Percentiles rank a stretch among this genome's conserved stretches.
Conservation (phyloP, 352 stramenopile species). For the Pythium aphanidermatum region DNA sequence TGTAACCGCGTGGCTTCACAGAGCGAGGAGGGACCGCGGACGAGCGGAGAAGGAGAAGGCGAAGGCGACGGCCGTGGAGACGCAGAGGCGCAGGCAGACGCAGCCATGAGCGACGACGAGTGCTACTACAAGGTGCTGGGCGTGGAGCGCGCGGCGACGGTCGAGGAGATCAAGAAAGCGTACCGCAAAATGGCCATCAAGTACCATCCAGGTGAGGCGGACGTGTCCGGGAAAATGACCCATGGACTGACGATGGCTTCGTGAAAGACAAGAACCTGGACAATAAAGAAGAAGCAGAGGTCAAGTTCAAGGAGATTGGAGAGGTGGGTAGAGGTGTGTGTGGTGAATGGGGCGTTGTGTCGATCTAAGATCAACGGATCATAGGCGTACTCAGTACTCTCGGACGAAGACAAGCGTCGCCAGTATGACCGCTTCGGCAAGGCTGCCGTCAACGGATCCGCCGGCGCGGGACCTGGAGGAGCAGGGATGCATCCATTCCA, state of each 20-base stretch:
- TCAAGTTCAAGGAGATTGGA: constrained; percentile 88
- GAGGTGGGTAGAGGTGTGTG: constrained; percentile 31
- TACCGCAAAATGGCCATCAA: constrained; percentile 87
- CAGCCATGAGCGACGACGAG: constrained; percentile 22
- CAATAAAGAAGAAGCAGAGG: constrained; percentile 79
- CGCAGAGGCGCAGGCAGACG: no score
- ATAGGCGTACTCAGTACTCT: constrained; percentile 88
- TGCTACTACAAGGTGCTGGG: constrained; percentile 71
- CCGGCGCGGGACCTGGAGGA: constrained; percentile 19
- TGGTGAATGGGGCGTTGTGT: background rate
- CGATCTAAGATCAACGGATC: background rate
- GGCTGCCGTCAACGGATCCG: constrained; percentile 41
- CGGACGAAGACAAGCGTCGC: constrained; percentile 81
- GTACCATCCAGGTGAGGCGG: constrained; percentile 79
- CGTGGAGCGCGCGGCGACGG: constrained; percentile 61
- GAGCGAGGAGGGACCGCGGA: background rate
- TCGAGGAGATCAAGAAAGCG: constrained; percentile 77
- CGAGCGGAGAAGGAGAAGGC: no score
- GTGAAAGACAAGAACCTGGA: constrained; percentile 85
- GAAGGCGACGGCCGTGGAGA: no score
- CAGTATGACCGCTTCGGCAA: constrained; percentile 92
- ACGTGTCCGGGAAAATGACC: background rate
- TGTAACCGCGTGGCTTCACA: constrained; percentile 2
- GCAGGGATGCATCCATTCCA: constrained; percentile 52
- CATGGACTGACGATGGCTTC: background rate